These are phyloP conservation scores for Phytophthora sansomeana DNA, from an alignment of 352 stramenopile genomes.

Conservation along the genomic window DNA sequence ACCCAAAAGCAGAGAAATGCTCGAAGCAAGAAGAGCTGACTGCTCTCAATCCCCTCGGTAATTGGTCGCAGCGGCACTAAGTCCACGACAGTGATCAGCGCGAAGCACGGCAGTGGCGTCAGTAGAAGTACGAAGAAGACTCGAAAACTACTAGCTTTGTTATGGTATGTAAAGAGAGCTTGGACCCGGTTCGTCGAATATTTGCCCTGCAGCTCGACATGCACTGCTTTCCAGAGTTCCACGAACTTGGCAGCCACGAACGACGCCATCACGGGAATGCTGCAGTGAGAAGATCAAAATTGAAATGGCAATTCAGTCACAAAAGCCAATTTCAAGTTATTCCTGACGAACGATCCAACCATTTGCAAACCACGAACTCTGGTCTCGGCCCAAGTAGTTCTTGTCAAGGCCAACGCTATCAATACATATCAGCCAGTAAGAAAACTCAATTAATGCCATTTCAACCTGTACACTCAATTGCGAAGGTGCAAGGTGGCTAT, in stretches of 20 bases:
- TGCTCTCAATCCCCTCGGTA: neutral
- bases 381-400: no score
- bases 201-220: conserved; percentile 10
- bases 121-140: neutral
- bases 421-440: no score
- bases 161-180: neutral
- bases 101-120: neutral
- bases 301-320: no score
- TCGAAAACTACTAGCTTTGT: neutral
- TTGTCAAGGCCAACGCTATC: no score
- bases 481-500: no score
- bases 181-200: neutral
- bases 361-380: no score
- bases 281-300: no score
- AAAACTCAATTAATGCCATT: no score
- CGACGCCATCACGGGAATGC: no score
- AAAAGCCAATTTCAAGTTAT: no score
- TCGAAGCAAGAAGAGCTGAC: conserved; percentile 23
- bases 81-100: neutral
- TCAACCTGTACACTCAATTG: no score
- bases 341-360: no score
- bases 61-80: neutral
- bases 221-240: neutral
- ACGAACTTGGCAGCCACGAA: neutral
- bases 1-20: conserved; percentile 24